A percentile compares a stretch with the other conserved stretches of the same genome.
Conservation (phyloP, 2,329 filamentous ascomycete genomes). For the Lachnellula occidentalis region DNA sequence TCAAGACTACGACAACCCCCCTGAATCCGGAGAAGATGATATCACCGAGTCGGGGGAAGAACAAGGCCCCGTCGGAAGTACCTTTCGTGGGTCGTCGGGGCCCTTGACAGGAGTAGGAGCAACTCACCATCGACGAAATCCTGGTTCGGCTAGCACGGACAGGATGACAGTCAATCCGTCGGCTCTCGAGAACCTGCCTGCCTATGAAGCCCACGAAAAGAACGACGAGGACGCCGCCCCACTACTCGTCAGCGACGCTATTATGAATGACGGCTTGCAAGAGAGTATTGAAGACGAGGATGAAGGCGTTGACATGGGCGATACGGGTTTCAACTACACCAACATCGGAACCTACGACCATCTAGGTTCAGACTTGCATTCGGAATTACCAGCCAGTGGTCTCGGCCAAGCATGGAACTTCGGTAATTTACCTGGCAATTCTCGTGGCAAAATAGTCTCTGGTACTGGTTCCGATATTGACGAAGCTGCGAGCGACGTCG, state of each 20-base stretch:
- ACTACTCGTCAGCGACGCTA: slow-evolving; percentile 8
- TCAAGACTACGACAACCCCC: slow-evolving; percentile 52
- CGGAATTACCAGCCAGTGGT: no score
- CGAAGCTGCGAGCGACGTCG: slow-evolving; percentile 25
- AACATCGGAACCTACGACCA: slow-evolving; percentile 9
- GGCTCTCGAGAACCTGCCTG: slow-evolving; percentile 22
- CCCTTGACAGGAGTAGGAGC: slow-evolving; percentile 72
- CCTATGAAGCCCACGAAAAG: slow-evolving; percentile 22
- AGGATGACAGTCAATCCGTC: slow-evolving; percentile 26
- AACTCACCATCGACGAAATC: slow-evolving; percentile 61
- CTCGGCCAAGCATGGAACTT: slow-evolving; percentile 15
- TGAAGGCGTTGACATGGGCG: slow-evolving; percentile 28
- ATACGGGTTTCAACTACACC: slow-evolving; percentile 16
- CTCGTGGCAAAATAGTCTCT: slow-evolving; percentile 15
- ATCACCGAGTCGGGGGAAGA: slow-evolving; percentile 68
- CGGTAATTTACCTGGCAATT: slow-evolving; percentile 7
- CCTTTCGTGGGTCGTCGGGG: slow-evolving; percentile 90
- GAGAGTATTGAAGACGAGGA: slow-evolving; percentile 25
- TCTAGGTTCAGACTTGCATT: background rate
- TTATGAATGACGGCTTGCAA: slow-evolving; percentile 22
- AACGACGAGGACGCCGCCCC: slow-evolving; percentile 18
- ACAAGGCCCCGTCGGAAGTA: slow-evolving; percentile 75
- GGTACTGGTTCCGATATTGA: slow-evolving; percentile 26
- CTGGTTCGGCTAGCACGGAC: slow-evolving; percentile 41
- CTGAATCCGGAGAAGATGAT: slow-evolving; percentile 41